Evolutionary conservation across 768 basidiomycete genomes (phyloP), one percentile per base, ranked within the genome.

Genomic region (Pisolithus marmoratus): DNA sequence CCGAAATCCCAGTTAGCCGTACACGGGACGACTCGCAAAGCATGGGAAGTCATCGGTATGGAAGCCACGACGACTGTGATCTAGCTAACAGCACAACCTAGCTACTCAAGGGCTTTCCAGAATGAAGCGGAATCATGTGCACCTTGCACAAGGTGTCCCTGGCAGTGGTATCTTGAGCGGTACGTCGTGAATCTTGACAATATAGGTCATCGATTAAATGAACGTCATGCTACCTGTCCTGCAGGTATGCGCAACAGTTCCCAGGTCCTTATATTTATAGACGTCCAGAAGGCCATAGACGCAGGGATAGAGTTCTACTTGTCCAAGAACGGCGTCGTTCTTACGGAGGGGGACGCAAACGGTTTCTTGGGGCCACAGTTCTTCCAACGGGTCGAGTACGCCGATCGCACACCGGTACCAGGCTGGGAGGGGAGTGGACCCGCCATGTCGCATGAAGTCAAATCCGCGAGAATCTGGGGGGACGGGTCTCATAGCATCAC

Each of bases 61-160:
- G 60, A 12, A 17, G 23, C 15, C 46, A 27, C 9, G 43, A 19
- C 20, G 36, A 26, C 26, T 5, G 2, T 34, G 36, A n/a, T n/a
- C 31, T 51, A 17, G 38, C 20, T 6, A 42, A 20, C 38, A 6
- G 24, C 38, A 9, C 44, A 46, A 42, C 26, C 45, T 55, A 94
- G 91, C 75, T 14, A 72, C 70, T 7, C 70, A 82, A 56, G 93
- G 94, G 0, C 67, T 96, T 17, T 91, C 86, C 0, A 84, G 77
- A 55, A 96, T 94, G 93, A 76, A 70, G 12, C 76, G 95, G 23
- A 95, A 94, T 61, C 94, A 97, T 61, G 87, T 98, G 37, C 95
- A 99, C 67, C 75, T 96, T 14, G 94, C 94, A 0, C 87, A 93
- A 64, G 85, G 87, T 34, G 70, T 89, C 3, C 72, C 76, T 2